Evolutionary conservation across 2,329 filamentous ascomycete genomes (phyloP), one percentile per base, ranked within the genome.

Genomic region (Dactylellina haptotyla): DNA sequence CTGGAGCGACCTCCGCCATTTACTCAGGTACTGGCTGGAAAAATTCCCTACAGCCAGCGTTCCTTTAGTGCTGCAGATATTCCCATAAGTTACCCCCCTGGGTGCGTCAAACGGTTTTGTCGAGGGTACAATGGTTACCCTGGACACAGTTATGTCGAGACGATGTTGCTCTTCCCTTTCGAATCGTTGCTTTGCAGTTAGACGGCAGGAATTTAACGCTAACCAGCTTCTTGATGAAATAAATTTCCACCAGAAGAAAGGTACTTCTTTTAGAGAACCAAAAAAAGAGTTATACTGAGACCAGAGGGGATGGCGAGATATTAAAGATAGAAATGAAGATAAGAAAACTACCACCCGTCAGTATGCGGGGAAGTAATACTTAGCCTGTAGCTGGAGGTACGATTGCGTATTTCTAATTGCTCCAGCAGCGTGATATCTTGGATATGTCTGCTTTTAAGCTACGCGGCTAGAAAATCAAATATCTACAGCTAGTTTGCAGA

Each of bases 1-100:
- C 69, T 62, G 61, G 53, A 73, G 69, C 69, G 51, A 73, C 69
- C 69, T 73, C 69, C 69, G 69, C 69, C 69, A 73, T 73, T 73
- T 73, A 73, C 69, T 73, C 69, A 56, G 61, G 54, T 56, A 64
- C 66, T 56, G 61, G 20, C 69, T 73, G 61, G 69, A 62, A 72
- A 73, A 66, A 58, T 54, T 66, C 69, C 69, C 66, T 56, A 73
- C 61, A 66, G 61, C 39, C 39, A 62, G 34, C 30, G 46, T 37
- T 73, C 41, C 56, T 73, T 53, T 61, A 65, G 56, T 50, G 57
- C 37, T 62, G 54, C 54, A 73, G 54, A 65, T 39, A 61, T 58
- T 61, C 46, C 37, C 54, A 56, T 56, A 39, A 34, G 37, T 39
- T 64, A 41, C 25, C 23, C 53, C 61, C 61, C 41, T 48, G 69